A percentile compares a stretch with the other conserved stretches of the same genome.
These are phyloP conservation scores for Nevesoporus exiguus DNA, from an alignment of 768 basidiomycete genomes.

Conservation along the genomic window DNA sequence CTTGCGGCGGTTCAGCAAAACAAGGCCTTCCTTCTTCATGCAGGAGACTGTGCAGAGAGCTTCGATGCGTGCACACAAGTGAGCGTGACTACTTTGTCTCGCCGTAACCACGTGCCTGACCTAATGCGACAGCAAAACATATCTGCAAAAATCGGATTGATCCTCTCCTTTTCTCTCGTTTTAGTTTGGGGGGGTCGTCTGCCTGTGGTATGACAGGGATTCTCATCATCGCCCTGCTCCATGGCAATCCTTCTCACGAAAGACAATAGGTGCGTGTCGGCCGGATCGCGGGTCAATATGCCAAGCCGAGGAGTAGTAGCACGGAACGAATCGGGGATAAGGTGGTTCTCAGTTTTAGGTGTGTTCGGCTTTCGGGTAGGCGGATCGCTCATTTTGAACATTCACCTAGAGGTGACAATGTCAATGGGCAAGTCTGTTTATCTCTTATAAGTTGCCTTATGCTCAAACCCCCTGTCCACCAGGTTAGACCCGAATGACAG, in stretches of 20 bases:
- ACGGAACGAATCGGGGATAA: constrained; percentile 75
- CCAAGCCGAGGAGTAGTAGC: constrained; percentile 85
- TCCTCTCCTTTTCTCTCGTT: constrained; percentile 93
- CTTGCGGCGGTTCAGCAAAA: constrained; percentile 77
- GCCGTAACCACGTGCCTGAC: constrained; percentile 6
- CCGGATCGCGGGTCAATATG: constrained; percentile 95
- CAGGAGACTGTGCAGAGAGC: constrained; percentile 97
- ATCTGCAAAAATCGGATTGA: constrained; percentile 82
- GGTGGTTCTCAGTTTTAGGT: constrained; percentile 87
- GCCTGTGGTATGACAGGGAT: constrained; percentile 67
- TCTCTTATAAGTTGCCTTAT: neutral
- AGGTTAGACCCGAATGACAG: constrained; percentile 72
- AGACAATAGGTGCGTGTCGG: constrained; percentile 66
- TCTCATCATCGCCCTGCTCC: neutral
- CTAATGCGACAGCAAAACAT: constrained; percentile 67
- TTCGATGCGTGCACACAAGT: constrained; percentile 90
- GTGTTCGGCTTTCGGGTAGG: constrained; percentile 18
- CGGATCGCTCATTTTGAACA: neutral
- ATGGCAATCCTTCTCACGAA: constrained; percentile 4
- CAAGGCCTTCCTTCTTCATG: constrained; percentile 92
- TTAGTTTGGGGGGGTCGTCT: constrained; percentile 90
- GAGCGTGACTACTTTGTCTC: constrained; percentile 26
- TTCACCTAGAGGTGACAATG: constrained; percentile 80
- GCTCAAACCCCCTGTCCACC: neutral
- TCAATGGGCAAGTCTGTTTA: constrained; percentile 67